Evolutionary conservation across 345 rosid genomes (phyloP), one percentile per base, ranked within the genome.

Genomic region (Hypericum perforatum): DNA sequence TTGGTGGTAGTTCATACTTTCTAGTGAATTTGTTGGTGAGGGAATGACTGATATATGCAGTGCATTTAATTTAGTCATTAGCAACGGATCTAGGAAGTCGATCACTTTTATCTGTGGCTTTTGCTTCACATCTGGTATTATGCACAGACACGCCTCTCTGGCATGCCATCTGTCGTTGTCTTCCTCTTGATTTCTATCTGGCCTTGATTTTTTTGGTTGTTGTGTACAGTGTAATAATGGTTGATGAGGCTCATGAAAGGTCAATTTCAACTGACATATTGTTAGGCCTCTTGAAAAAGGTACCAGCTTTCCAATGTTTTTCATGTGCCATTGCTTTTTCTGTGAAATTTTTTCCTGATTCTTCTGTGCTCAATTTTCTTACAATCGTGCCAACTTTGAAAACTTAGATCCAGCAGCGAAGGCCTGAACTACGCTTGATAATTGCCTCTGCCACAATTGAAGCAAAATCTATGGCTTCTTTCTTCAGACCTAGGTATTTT

Each of bases 191-290:
- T 54, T 53, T 39, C n/a, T 45, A 8, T 38, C 10, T 37, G 49
- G 7, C 14, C 49, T 12, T 44, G 53, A 14, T 40, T 56, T 55
- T 11, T 50, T 7, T 39, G 4, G 11, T 38, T 67, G 15, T 48
- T 50, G n/a, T 38, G 5, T 63, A 44, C 73, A 92, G 98, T 78
- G 96, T 92, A 60, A 71, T 92, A 71, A 92, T 92, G 98, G 81
- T 92, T 16, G 98, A 92, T 69, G 98, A 92, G 78, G 98, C 98
- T 67, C 96, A 92, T 49, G 98, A 92, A 75, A 80, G 98, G 67
- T 88, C 98, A 45, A 85, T 88, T 63, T 85, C 98, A 16, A 92
- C 96, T 8, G 98, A 92, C 65, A 83, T 92, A 65, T 70, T 92
- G 69, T 78, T 92, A 9, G 98, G 98, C 59, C 96, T 92, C 58